phyloP scores from a whole-genome alignment of 176 grass and related monocot species.

The Lolium multiflorum region DNA sequence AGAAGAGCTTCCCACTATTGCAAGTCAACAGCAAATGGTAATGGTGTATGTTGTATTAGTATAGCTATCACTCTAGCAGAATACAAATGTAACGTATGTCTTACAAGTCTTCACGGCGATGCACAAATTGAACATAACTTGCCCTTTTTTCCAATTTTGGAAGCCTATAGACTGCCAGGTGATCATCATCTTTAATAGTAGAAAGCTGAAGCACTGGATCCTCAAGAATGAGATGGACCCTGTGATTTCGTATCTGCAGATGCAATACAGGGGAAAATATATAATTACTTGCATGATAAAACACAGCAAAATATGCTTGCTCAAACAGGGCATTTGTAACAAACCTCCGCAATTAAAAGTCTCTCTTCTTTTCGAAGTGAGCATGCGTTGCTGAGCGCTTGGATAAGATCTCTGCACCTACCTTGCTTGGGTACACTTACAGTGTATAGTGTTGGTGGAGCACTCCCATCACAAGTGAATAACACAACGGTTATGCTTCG shows the following conservation, averaged over 20 bases:
- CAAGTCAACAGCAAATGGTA: constrained; percentile 36
- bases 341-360: constrained; percentile 94
- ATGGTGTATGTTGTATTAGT: background rate
- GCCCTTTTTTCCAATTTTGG: constrained; percentile 74
- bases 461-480: constrained; percentile 78
- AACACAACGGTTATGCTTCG: constrained; percentile 75
- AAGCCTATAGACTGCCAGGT: constrained; percentile 84
- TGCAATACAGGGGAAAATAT: constrained; percentile 38
- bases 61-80: constrained; percentile 21
- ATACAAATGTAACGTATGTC: constrained; percentile 39
- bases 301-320: constrained; percentile 26
- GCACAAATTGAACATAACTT: constrained; percentile 92
- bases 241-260: constrained; percentile 84
- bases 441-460: constrained; percentile 72
- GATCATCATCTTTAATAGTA: constrained; percentile 90
- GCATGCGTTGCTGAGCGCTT: constrained; percentile 78
- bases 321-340: constrained; percentile 37
- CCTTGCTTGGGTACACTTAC: constrained; percentile 97
- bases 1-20: constrained; percentile 26
- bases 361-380: constrained; percentile 83
- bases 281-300: constrained; percentile 37
- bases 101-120: constrained; percentile 88
- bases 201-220: constrained; percentile 86
- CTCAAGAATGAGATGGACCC: constrained; percentile 79
- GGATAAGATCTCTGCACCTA: constrained; percentile 80